These are phyloP conservation scores for Eutypella sp. DNA, from an alignment of 2,329 filamentous ascomycete genomes.

Conservation along the genomic window DNA sequence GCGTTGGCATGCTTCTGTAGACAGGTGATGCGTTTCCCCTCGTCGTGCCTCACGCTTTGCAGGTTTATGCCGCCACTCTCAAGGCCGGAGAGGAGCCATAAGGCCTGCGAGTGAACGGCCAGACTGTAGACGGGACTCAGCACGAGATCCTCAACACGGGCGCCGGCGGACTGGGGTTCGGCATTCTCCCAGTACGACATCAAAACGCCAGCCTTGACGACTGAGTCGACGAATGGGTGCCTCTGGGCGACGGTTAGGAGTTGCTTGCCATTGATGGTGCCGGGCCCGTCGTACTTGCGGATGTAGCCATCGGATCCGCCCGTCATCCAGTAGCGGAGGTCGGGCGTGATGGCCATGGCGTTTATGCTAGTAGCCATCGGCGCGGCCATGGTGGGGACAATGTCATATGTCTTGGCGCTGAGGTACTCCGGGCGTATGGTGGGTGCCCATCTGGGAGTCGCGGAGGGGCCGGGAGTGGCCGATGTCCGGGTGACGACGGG, in stretches of 20 bases:
- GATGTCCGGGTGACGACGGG: conserved; percentile 24
- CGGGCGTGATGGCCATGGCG: conserved; percentile 82
- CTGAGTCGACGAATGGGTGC: conserved; percentile 95
- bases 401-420: conserved; percentile 79
- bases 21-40: conserved; percentile 81
- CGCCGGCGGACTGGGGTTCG: conserved; percentile 50
- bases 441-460: conserved; percentile 45
- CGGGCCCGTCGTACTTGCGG: conserved; percentile 91
- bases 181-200: conserved; percentile 99
- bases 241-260: conserved; percentile 90
- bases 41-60: conserved; percentile 88
- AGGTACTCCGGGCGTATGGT: conserved; percentile 72
- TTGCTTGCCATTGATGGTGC: conserved; percentile 91
- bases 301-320: conserved; percentile 95
- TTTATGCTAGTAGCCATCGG: conserved; percentile 96
- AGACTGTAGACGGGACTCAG: conserved; percentile 93
- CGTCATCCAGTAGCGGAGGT: conserved; percentile 91
- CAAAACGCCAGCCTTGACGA: conserved; percentile 88
- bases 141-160: conserved; percentile 51
- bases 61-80: conserved; percentile 91
- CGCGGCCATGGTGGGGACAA: conserved; percentile 93
- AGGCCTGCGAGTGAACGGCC: conserved; percentile 79
- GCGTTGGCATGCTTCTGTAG: conserved; percentile 83
- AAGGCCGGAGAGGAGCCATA: conserved; percentile 87
- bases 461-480: conserved; percentile 24